Evolutionary conservation across 495 filamentous ascomycete genomes (phyloP).

Genomic region (Penicillium pulvis): DNA sequence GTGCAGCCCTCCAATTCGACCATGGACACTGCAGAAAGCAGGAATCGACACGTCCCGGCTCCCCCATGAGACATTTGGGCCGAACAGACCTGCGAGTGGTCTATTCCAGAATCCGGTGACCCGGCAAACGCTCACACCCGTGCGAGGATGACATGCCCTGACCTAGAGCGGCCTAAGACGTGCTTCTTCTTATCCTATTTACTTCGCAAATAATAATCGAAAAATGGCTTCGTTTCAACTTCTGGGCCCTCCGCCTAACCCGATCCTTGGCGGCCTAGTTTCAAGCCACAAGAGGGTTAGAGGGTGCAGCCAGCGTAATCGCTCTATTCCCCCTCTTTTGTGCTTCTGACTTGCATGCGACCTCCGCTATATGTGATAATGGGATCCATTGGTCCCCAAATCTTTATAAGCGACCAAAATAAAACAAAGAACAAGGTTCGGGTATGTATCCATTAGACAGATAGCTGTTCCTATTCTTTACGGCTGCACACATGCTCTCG

Average conservation of each 20-base stretch:
- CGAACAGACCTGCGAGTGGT: constrained; percentile 31
- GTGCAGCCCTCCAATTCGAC: constrained; percentile 29
- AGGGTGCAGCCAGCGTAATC: constrained; percentile 18
- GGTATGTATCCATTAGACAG: not conserved
- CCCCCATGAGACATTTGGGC: constrained; percentile 35
- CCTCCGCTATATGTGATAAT: not conserved
- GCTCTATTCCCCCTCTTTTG: constrained; percentile 15
- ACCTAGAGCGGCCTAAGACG: constrained; percentile 4
- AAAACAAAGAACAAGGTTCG: not conserved
- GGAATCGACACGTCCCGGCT: constrained; percentile 27
- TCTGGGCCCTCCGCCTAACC: constrained; percentile 24
- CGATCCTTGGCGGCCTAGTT: constrained; percentile 29
- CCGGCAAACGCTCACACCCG: constrained; percentile 34
- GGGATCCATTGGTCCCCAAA: not conserved
- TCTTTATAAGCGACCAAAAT: not conserved
- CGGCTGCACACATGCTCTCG: not conserved
- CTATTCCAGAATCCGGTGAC: constrained; percentile 38
- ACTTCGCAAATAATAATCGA: not conserved
- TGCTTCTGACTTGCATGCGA: constrained; percentile 3
- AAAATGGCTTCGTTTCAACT: not conserved
- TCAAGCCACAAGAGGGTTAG: constrained; percentile 28
- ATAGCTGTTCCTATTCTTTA: not conserved
- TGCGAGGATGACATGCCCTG: constrained; percentile 31
- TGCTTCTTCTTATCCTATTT: not conserved
- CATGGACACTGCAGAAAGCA: constrained; percentile 25